A percentile compares a stretch with the other conserved stretches of the same genome.
Conservation (phyloP, 1,139 yeast genomes). For the Barnettozyma hawaiiensis region DNA sequence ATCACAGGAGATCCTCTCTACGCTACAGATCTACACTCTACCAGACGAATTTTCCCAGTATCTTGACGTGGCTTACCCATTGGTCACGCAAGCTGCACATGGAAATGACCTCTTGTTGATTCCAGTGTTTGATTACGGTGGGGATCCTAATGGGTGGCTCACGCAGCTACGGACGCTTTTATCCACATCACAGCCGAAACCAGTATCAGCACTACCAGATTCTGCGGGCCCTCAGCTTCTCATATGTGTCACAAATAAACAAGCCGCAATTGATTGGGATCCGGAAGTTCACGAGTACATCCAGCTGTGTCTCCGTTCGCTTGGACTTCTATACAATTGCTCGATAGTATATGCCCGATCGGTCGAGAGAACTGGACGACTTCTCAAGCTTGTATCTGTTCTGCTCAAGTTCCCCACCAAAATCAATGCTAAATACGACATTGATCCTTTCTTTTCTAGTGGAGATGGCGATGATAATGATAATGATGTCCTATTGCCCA, state of each 20-base stretch:
- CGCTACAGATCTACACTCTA: slow-evolving; percentile 30
- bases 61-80: slow-evolving; percentile 2
- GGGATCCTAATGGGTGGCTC: slow-evolving; percentile 18
- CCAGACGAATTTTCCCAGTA: slow-evolving; percentile 11
- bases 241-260: slow-evolving; percentile 14
- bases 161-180: neutral
- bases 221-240: neutral
- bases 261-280: slow-evolving; percentile 13
- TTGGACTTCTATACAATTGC: slow-evolving; percentile 42
- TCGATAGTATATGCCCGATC: slow-evolving; percentile 26
- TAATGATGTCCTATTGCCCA: slow-evolving; percentile 39
- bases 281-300: slow-evolving; percentile 34
- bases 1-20: slow-evolving; percentile 29
- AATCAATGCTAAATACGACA: slow-evolving; percentile 9
- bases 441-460: slow-evolving; percentile 30
- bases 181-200: neutral
- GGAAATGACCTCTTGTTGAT: slow-evolving; percentile 14
- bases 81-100: slow-evolving; percentile 2
- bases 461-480: neutral
- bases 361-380: slow-evolving; percentile 1
- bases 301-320: slow-evolving; percentile 51
- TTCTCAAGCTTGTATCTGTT: slow-evolving; percentile 9
- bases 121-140: slow-evolving; percentile 18
- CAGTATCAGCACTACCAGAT: too few species aligned
- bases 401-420: slow-evolving; percentile 8